Percentiles rank a stretch among this genome's conserved stretches.
Evolutionary conservation across 257 asterid species (phyloP).

Genomic region (Pogostemon cablin): DNA sequence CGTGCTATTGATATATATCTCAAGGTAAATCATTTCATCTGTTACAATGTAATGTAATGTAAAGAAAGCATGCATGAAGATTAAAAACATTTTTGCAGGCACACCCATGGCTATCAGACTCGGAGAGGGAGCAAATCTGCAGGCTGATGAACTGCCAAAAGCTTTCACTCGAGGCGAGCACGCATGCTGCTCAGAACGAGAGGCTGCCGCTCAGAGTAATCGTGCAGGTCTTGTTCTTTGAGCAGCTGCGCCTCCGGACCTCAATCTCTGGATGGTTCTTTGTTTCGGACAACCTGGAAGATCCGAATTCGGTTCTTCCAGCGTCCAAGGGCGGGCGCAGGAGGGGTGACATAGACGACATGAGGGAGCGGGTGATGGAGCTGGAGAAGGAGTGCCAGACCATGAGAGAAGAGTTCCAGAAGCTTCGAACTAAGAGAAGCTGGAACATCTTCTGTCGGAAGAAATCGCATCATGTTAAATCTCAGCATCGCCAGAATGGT

Average conservation of each 20-base stretch:
- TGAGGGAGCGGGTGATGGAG: constrained; percentile 74
- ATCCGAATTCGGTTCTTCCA: constrained; percentile 46
- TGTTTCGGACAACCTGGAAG: constrained; percentile 73
- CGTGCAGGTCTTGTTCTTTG: constrained; percentile 85
- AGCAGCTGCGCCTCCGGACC: constrained; percentile 81
- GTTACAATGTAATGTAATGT: too few relatives aligned
- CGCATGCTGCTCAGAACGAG: constrained; percentile 92
- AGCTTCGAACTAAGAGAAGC: constrained; percentile 61
- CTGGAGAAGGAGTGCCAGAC: constrained; percentile 82
- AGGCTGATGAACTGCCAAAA: constrained; percentile 86
- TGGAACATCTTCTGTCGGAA: constrained; percentile 85
- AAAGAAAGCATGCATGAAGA: too few relatives aligned
- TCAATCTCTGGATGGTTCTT: constrained; percentile 90
- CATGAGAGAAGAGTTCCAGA: constrained; percentile 74
- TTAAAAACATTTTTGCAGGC: constrained; percentile 46
- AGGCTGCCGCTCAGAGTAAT: constrained; percentile 86
- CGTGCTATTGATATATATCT: constrained; percentile 88
- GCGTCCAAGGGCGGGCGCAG: constrained; percentile 8
- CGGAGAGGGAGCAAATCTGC: constrained; percentile 78
- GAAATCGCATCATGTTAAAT: constrained; percentile 41
- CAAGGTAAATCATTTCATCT: constrained; percentile 52
- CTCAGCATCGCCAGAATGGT: constrained; percentile 23
- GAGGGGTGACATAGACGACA: constrained; percentile 50
- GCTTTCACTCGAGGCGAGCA: constrained; percentile 90
- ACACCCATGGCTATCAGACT: constrained; percentile 83